Evolutionary conservation across 2,329 filamentous ascomycete species (phyloP), one percentile per base, ranked within the genome.

Genomic region (Hypomyces perniciosus): DNA sequence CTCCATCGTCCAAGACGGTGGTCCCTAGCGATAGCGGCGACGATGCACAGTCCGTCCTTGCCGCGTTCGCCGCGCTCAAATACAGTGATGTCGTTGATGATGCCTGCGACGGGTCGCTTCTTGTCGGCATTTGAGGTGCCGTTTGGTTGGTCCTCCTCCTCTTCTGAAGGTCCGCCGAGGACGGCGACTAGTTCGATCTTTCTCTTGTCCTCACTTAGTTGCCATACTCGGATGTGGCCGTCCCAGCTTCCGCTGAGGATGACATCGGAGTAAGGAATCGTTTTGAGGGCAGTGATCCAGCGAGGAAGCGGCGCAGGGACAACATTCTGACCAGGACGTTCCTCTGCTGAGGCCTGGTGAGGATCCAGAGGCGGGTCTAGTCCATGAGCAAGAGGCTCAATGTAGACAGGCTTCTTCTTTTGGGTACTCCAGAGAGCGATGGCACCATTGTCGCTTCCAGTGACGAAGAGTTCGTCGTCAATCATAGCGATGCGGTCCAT

Each of bases 341-440:
- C 66, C 62, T 90, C 89, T n/a, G 90, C 86, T 1, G 85, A 92
- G 31, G 84, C 81, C 59, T 88, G 77, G 20, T 85, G 77, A 1
- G 86, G 78, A 3, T 77, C 73, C 46, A 91, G 72, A 2, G 85
- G 75, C 4, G 84, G 81, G 53, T 96, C 90, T 46, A 95, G 73
- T 31, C 93, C 93, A 68, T 99, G 93, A 4, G 92, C 90, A 30
- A 88, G 76, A 2, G 85, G 79, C 41, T 93, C 72, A 3, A 88
- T 87, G 68, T 85, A 87, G 8, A 99, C 76, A 1, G 93, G 86
- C 70, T 97, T 97, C 79, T 99, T 99, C 74, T 95, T 96, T 65
- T 91, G 81, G 26, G 90, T 77, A 54, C 84, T 90, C 92, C 92
- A 97, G 9, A 97, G 79, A 1, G 84, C 85, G 46, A 99, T 75